These are phyloP conservation scores for Lodderomyces theae DNA, from an alignment of 1,139 yeast species.

Conservation along the genomic window DNA sequence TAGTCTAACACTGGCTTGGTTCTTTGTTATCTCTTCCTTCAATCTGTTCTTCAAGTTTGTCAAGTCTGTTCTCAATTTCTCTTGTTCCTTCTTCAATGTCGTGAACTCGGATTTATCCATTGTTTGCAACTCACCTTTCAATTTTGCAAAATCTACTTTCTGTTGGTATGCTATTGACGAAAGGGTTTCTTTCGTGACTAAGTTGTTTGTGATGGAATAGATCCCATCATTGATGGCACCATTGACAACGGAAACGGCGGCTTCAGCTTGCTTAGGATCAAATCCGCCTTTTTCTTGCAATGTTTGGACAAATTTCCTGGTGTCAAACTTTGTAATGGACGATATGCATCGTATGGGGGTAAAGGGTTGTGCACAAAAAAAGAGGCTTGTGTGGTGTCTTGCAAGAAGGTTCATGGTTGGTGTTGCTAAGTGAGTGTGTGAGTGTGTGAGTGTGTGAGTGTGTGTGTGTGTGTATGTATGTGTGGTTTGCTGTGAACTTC, in stretches of 20 bases:
- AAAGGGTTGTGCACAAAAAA: not conserved
- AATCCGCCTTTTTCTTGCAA: conserved; percentile 70
- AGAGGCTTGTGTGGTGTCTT: not conserved
- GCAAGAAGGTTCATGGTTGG: not conserved
- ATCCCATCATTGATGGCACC: conserved; percentile 83
- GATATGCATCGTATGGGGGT: conserved; percentile 18
- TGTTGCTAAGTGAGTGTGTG: too few species aligned
- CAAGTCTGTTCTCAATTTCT: conserved; percentile 75
- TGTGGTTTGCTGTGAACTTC: too few species aligned
- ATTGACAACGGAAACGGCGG: conserved; percentile 72
- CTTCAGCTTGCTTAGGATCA: conserved; percentile 71
- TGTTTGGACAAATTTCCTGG: conserved; percentile 69
- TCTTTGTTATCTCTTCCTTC: conserved; percentile 88
- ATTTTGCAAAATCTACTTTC: conserved; percentile 91
- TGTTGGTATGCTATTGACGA: conserved; percentile 90
- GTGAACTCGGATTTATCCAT: conserved; percentile 86
- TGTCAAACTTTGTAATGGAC: conserved; percentile 62
- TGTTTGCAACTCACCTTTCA: conserved; percentile 85
- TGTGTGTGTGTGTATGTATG: too few species aligned
- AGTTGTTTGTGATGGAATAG: conserved; percentile 65
- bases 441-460: too few species aligned
- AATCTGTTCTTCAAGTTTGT: conserved; percentile 82
- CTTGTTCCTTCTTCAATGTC: conserved; percentile 81
- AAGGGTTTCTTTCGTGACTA: conserved; percentile 79
- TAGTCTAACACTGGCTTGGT: conserved; percentile 84